These are phyloP conservation scores for Fraxinus platypoda DNA, from an alignment of 305 asterid species.

Conservation along the genomic window DNA sequence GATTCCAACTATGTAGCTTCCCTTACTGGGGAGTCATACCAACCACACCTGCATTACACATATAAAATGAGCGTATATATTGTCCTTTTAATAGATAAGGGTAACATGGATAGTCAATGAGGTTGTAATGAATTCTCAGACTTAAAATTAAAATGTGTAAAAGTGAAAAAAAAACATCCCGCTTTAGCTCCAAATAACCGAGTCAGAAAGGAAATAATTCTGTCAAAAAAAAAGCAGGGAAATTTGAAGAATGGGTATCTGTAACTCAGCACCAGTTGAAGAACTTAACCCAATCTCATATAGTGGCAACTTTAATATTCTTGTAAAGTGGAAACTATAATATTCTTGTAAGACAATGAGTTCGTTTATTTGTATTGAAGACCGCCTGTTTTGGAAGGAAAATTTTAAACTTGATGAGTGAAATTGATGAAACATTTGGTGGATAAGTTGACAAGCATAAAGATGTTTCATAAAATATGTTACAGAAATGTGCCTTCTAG, in stretches of 20 bases:
- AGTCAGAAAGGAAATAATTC: not conserved
- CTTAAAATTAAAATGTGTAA: not conserved
- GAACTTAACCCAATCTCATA: not conserved
- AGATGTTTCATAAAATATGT: not conserved
- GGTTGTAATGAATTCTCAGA: not conserved
- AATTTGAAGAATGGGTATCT: not conserved
- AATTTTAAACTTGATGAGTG: not conserved
- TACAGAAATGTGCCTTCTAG: not conserved
- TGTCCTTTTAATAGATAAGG: not conserved
- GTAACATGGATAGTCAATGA: not conserved
- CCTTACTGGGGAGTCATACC: constrained; percentile 74
- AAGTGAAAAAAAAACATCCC: not conserved
- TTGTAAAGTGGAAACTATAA: not conserved
- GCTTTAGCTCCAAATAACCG: not conserved
- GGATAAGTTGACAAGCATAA: not conserved
- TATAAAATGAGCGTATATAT: not conserved
- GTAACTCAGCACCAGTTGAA: not conserved
- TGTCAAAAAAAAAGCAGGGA: not conserved
- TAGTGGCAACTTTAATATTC: not conserved
- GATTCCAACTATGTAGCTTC: constrained; percentile 11
- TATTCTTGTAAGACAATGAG: not conserved
- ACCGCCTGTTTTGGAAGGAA: not conserved
- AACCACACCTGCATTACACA: constrained; percentile 67
- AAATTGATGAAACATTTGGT: not conserved
- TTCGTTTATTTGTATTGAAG: not conserved